Evolutionary conservation across 768 basidiomycete genomes (phyloP).

Genomic region (Brasilioporus rufonigricans): DNA sequence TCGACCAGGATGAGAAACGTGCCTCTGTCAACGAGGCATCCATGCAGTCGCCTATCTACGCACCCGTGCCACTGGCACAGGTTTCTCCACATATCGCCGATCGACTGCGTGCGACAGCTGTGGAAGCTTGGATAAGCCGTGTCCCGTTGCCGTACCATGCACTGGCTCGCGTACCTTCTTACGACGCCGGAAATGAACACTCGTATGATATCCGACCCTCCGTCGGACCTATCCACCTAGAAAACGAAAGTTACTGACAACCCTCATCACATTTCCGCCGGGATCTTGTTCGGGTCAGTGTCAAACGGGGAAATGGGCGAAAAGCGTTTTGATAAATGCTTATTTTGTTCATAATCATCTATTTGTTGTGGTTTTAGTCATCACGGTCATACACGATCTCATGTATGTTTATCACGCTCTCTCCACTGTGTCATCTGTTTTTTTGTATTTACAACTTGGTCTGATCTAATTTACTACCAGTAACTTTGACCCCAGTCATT

Average conservation of each 20-base stretch:
- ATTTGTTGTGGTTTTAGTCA: conserved; percentile 1
- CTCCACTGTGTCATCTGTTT: not conserved
- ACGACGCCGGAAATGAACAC: conserved; percentile 4
- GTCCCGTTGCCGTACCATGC: conserved; percentile 4
- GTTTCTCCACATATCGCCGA: conserved; percentile 52
- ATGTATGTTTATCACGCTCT: conserved; percentile 9
- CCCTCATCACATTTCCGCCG: not conserved
- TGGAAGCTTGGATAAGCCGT: conserved; percentile 62
- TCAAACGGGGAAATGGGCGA: not conserved
- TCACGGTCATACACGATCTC: not conserved
- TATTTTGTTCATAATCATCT: conserved; percentile 1
- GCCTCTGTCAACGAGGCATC: not conserved
- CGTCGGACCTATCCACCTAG: conserved; percentile 23
- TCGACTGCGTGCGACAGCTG: conserved; percentile 50
- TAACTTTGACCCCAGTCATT: not conserved
- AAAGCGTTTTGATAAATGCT: not conserved
- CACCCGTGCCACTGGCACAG: conserved; percentile 59
- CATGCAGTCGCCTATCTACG: conserved; percentile 46
- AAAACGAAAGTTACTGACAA: conserved; percentile 10
- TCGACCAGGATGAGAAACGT: conserved; percentile 7
- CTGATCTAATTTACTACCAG: conserved; percentile 1
- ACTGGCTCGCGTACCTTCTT: not conserved
- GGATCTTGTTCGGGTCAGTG: not conserved
- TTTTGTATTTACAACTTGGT: conserved; percentile 8
- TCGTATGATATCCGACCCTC: not conserved